Evolutionary conservation across 2,329 filamentous ascomycete species (phyloP).

Genomic region (Colletotrichum endophyticum): DNA sequence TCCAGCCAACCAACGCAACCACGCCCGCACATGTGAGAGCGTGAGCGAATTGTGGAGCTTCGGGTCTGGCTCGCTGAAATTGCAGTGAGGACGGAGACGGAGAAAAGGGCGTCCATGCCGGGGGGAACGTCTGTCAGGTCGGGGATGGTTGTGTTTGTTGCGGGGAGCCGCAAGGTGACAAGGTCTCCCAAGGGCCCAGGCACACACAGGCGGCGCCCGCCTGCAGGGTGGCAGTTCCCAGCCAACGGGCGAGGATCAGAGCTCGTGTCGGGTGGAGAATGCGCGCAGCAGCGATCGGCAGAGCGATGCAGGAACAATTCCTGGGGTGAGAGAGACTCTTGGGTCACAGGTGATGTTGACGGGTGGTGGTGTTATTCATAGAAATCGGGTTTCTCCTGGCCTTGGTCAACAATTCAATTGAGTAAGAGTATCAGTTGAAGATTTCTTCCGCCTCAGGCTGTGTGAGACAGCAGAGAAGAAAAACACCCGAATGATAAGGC

Average conservation of each 20-base stretch:
- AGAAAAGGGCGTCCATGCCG: neutral
- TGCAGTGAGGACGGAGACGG: neutral
- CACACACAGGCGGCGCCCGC: neutral
- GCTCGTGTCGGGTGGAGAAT: conserved; percentile 5
- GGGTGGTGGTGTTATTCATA: neutral
- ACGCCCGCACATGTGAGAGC: neutral
- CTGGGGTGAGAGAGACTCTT: neutral
- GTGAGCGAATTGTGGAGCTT: neutral
- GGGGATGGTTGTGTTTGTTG: neutral
- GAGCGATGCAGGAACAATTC: neutral
- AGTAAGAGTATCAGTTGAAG: neutral
- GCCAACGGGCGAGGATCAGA: neutral
- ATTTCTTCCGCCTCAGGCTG: neutral
- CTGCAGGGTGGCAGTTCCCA: neutral
- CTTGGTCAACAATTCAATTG: neutral
- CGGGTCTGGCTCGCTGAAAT: neutral
- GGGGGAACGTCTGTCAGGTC: neutral
- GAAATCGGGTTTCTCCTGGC: neutral
- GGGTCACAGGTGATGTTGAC: neutral
- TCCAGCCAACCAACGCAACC: neutral
- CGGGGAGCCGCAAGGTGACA: neutral
- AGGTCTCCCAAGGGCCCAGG: neutral
- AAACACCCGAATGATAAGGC: neutral
- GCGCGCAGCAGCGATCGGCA: neutral
- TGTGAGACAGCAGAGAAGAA: neutral